Conservation (phyloP, 371 early-diverging fungal species). For the Coemansia sp. region DNA sequence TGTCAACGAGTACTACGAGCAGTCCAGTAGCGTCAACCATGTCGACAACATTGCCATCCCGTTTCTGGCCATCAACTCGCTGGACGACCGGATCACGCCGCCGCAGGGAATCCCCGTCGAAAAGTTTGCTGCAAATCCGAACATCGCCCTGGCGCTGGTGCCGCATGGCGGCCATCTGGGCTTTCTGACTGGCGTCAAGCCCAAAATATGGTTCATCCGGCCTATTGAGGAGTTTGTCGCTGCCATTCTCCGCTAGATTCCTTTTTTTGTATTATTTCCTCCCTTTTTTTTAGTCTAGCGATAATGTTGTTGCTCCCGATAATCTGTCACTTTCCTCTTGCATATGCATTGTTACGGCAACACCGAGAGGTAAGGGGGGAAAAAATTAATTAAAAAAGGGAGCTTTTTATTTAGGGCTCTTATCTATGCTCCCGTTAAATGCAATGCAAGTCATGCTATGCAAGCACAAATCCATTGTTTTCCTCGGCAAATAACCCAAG, state of each 20-base stretch:
- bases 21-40: slow-evolving; percentile 65
- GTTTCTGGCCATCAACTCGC: slow-evolving; percentile 77
- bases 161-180: slow-evolving; percentile 93
- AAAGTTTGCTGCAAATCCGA: slow-evolving; percentile 71
- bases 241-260: slow-evolving; percentile 15
- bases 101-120: slow-evolving; percentile 69
- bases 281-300: neutral
- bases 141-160: slow-evolving; percentile 80
- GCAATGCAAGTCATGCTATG: too few relatives aligned
- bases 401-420: too few relatives aligned
- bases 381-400: too few relatives aligned
- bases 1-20: slow-evolving; percentile 81
- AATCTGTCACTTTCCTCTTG: too few relatives aligned
- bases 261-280: neutral
- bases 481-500: too few relatives aligned
- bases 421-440: too few relatives aligned
- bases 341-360: too few relatives aligned
- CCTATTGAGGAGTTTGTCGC: slow-evolving; percentile 66
- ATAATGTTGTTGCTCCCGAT: too few relatives aligned
- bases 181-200: slow-evolving; percentile 72
- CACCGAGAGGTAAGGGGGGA: too few relatives aligned
- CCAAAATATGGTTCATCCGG: slow-evolving; percentile 63
- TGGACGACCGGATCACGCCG: slow-evolving; percentile 89
- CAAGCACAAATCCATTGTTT: too few relatives aligned
- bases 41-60: slow-evolving; percentile 73